Percentiles rank a stretch among this genome's conserved stretches.
phyloP scores from a whole-genome alignment of 306 rosid genomes.

The Inga oerstediana region DNA sequence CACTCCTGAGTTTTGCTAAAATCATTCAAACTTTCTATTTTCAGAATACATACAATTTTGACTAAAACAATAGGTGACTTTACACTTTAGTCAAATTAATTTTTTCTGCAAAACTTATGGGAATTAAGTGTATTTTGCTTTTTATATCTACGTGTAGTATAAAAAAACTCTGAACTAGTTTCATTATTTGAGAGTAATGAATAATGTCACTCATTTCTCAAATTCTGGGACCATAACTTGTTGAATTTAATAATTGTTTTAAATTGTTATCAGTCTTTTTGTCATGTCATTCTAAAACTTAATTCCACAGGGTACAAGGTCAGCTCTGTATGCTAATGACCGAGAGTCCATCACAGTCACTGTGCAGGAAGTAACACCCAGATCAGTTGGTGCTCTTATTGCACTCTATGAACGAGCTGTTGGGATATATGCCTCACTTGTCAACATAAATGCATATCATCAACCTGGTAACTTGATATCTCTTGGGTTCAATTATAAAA shows the following conservation, averaged over 20 bases:
- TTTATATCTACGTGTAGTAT: not conserved
- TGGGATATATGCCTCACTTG: slow-evolving; percentile 88
- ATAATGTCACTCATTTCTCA: not conserved
- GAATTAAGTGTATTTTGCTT: not conserved
- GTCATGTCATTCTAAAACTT: slow-evolving; percentile 22
- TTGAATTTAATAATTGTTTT: not conserved
- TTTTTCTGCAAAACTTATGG: not conserved
- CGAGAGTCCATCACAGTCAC: slow-evolving; percentile 90
- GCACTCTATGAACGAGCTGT: slow-evolving; percentile 98
- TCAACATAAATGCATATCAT: slow-evolving; percentile 92
- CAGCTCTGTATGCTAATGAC: slow-evolving; percentile 81
- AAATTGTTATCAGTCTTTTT: slow-evolving; percentile 9
- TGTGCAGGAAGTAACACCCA: slow-evolving; percentile 89
- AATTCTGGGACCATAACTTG: not conserved
- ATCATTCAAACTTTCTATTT: not conserved
- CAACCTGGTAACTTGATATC: slow-evolving; percentile 75
- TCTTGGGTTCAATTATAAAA: not conserved
- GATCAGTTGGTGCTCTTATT: slow-evolving; percentile 88
- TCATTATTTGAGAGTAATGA: not conserved
- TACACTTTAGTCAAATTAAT: not conserved
- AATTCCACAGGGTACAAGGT: slow-evolving; percentile 82
- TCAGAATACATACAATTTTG: not conserved
- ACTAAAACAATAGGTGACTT: not conserved
- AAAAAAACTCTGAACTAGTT: not conserved
- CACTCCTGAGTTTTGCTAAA: not conserved